Conservation (phyloP, 495 filamentous ascomycete species). For the Xylaria flabelliformis region DNA sequence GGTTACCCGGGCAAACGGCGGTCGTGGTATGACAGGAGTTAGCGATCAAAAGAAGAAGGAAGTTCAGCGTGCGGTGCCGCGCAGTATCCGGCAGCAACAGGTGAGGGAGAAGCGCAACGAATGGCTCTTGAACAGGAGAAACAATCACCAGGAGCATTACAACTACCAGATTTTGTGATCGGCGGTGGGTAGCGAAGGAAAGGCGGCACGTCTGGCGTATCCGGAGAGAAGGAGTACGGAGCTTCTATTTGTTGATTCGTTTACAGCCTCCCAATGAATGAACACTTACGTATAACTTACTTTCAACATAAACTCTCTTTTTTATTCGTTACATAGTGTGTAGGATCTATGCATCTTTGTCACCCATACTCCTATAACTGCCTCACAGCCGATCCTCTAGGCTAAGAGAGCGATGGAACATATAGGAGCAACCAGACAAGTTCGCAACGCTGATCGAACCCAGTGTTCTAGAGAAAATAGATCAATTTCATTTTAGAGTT, state of each 20-base stretch:
- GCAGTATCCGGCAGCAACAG: conserved; percentile 66
- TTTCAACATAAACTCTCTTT: background rate
- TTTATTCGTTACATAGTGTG: background rate
- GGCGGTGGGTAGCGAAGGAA: background rate
- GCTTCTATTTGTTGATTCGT: background rate
- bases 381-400: background rate
- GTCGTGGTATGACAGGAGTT: conserved; percentile 77
- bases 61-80: conserved; percentile 67
- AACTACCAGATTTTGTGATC: conserved; percentile 41
- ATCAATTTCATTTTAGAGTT: background rate
- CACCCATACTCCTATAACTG: background rate
- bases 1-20: conserved; percentile 67
- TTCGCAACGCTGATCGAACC: background rate
- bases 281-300: conserved; percentile 5
- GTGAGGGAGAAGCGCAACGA: conserved; percentile 45
- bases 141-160: conserved; percentile 42
- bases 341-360: background rate
- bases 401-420: background rate
- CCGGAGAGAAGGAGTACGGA: background rate
- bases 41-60: conserved; percentile 72
- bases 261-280: conserved; percentile 5
- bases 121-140: conserved; percentile 39
- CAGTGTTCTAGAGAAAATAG: background rate
- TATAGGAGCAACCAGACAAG: background rate
- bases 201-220: background rate